Conservation (phyloP, 2,329 filamentous ascomycete species). For the Hypomyces perniciosus region DNA sequence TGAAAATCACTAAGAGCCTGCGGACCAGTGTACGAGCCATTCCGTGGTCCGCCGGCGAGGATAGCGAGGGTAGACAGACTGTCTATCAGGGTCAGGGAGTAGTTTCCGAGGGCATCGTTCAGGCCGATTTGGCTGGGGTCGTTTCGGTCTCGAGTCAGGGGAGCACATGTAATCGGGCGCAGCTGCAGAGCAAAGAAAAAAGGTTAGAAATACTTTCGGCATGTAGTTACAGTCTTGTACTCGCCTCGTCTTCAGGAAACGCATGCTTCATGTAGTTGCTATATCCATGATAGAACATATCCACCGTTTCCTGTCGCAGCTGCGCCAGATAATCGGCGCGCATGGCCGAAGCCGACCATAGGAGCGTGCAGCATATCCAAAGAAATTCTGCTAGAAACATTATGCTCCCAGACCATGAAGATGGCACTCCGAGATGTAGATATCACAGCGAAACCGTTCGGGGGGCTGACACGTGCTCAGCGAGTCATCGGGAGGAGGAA, state of each 20-base stretch:
- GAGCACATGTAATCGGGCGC: slow-evolving; percentile 75
- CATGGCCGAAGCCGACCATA: slow-evolving; percentile 47
- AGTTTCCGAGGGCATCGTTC: slow-evolving; percentile 95
- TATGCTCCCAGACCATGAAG: slow-evolving; percentile 19
- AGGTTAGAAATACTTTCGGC: background rate
- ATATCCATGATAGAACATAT: slow-evolving; percentile 96
- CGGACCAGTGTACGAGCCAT: slow-evolving; percentile 30
- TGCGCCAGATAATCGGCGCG: slow-evolving; percentile 47
- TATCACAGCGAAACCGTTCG: background rate
- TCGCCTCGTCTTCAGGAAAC: slow-evolving; percentile 87
- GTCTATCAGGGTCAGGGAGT: slow-evolving; percentile 91
- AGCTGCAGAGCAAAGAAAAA: slow-evolving; percentile 43
- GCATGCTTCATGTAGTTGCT: slow-evolving; percentile 91
- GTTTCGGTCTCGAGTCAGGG: slow-evolving; percentile 74
- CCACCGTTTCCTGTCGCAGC: slow-evolving; percentile 54
- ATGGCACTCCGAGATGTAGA: slow-evolving; percentile 8
- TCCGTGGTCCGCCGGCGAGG: slow-evolving; percentile 64
- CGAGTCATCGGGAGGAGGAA: slow-evolving; percentile 19
- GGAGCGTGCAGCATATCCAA: slow-evolving; percentile 26
- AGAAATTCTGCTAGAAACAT: slow-evolving; percentile 25
- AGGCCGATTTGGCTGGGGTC: slow-evolving; percentile 78
- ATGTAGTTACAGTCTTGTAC: slow-evolving; percentile 1
- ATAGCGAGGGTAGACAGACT: slow-evolving; percentile 92
- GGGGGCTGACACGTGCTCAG: slow-evolving; percentile 17
- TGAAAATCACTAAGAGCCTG: slow-evolving; percentile 69